Conservation (phyloP, 2,329 filamentous ascomycete genomes). For the Plectosphaerella plurivora region DNA sequence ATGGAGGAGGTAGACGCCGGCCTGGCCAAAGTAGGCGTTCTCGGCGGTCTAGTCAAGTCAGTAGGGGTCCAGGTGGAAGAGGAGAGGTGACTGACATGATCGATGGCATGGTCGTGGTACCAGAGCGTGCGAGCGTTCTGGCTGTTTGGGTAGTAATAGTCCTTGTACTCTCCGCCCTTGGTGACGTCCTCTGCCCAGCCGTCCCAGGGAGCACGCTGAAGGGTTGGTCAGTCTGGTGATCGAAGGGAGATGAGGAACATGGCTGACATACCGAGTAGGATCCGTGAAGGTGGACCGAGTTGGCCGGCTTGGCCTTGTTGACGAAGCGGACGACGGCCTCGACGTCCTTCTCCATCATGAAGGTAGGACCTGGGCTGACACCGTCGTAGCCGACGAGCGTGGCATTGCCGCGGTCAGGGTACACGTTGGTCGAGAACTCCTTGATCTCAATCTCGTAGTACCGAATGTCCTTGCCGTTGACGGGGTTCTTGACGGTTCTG, state of each 20-base stretch:
- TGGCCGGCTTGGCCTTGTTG: constrained; percentile 39
- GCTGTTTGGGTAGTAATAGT: constrained; percentile 58
- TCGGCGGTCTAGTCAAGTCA: constrained; percentile 37
- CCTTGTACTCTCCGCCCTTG: constrained; percentile 49
- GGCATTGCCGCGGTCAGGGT: constrained; percentile 14
- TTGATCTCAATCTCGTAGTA: constrained; percentile 20
- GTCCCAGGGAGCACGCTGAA: constrained; percentile 28
- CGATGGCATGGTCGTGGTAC: constrained; percentile 48
- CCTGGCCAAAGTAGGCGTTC: constrained; percentile 53
- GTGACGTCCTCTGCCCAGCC: constrained; percentile 53
- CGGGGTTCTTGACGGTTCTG: constrained; percentile 14
- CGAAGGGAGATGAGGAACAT: not conserved
- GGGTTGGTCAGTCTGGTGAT: constrained; percentile 7
- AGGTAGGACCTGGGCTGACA: constrained; percentile 42
- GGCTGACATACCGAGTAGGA: constrained; percentile 31
- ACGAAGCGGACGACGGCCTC: constrained; percentile 45
- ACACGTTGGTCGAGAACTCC: constrained; percentile 14
- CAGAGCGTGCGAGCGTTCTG: constrained; percentile 49
- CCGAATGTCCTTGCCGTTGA: constrained; percentile 25
- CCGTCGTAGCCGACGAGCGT: constrained; percentile 41
- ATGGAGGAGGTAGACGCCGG: constrained; percentile 49
- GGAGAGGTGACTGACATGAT: constrained; percentile 17
- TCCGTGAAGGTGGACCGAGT: constrained; percentile 51
- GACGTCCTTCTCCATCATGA: constrained; percentile 36
- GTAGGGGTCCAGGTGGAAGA: not conserved